A percentile compares a stretch with the other conserved stretches of the same genome.
Evolutionary conservation across 345 rosid species (phyloP).

Genomic region (Hypericum perforatum): DNA sequence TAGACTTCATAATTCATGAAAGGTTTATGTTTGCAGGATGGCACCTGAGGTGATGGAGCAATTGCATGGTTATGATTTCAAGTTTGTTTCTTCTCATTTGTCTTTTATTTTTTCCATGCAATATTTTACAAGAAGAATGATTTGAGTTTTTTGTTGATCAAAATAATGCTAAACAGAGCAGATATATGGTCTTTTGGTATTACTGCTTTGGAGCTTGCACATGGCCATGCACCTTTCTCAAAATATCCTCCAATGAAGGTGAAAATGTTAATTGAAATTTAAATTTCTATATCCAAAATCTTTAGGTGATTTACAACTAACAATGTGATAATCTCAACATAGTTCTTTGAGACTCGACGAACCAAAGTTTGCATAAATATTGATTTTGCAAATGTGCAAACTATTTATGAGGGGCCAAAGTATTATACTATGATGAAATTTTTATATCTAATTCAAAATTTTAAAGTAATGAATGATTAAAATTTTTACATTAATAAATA

Average conservation of each 20-base stretch:
- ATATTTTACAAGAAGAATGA: slow-evolving; percentile 7
- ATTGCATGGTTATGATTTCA: slow-evolving; percentile 93
- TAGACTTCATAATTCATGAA: background rate
- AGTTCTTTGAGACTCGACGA: too few relatives aligned
- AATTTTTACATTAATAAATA: too few relatives aligned
- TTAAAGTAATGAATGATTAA: too few relatives aligned
- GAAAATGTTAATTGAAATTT: slow-evolving; percentile 8
- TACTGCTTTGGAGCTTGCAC: slow-evolving; percentile 98
- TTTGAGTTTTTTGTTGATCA: slow-evolving; percentile 15
- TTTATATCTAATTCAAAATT: too few relatives aligned
- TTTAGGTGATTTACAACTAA: too few relatives aligned
- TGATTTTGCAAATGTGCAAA: too few relatives aligned
- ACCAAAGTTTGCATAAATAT: too few relatives aligned
- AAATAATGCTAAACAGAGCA: slow-evolving; percentile 49
- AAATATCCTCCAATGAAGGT: slow-evolving; percentile 99
- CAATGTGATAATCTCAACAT: slow-evolving; percentile 1
- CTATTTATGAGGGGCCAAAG: too few relatives aligned
- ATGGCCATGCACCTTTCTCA: slow-evolving; percentile 99
- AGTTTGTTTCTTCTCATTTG: slow-evolving; percentile 38
- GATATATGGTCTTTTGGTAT: slow-evolving; percentile 99
- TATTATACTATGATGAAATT: too few relatives aligned
- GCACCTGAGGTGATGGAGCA: slow-evolving; percentile 99
- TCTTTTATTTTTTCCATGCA: slow-evolving; percentile 6
- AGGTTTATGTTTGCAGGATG: slow-evolving; percentile 51
- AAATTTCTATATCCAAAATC: too few relatives aligned